A percentile compares a stretch with the other conserved stretches of the same genome.
phyloP scores from a whole-genome alignment of 2,329 filamentous ascomycete species.

The Penicillium glabrum region DNA sequence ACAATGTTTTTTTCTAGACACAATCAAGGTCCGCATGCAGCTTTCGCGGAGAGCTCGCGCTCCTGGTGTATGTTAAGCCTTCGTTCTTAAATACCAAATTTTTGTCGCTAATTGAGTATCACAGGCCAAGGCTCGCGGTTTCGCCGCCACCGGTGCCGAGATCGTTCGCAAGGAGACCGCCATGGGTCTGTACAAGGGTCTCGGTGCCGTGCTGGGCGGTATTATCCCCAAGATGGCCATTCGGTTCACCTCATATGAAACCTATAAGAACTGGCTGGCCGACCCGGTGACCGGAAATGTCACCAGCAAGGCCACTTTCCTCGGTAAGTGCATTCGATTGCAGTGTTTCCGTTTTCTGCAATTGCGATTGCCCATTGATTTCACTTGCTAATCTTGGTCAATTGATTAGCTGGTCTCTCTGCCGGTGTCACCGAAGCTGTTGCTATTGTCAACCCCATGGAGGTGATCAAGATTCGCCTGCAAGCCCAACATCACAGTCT shows the following conservation, averaged over 20 bases:
- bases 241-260: constrained; percentile 95
- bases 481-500: constrained; percentile 98
- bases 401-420: constrained; percentile 69
- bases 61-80: constrained; percentile 63
- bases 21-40: constrained; percentile 99
- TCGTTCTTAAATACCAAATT: neutral
- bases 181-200: constrained; percentile 91
- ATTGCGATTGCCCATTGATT: neutral
- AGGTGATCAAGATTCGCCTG: constrained; percentile 97
- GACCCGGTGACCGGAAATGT: constrained; percentile 66
- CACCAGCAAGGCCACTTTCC: constrained; percentile 69
- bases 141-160: constrained; percentile 78
- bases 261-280: constrained; percentile 83
- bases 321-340: constrained; percentile 50
- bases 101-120: constrained; percentile 10
- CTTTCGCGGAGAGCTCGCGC: constrained; percentile 80
- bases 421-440: constrained; percentile 97
- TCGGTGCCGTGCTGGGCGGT: constrained; percentile 93
- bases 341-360: neutral
- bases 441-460: constrained; percentile 95
- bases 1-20: constrained; percentile 58
- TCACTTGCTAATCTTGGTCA: neutral
- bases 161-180: constrained; percentile 90
- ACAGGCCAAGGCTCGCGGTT: constrained; percentile 74
- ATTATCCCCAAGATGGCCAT: constrained; percentile 99